phyloP scores from a whole-genome alignment of 345 rosid species.

The Barbarea vulgaris region DNA sequence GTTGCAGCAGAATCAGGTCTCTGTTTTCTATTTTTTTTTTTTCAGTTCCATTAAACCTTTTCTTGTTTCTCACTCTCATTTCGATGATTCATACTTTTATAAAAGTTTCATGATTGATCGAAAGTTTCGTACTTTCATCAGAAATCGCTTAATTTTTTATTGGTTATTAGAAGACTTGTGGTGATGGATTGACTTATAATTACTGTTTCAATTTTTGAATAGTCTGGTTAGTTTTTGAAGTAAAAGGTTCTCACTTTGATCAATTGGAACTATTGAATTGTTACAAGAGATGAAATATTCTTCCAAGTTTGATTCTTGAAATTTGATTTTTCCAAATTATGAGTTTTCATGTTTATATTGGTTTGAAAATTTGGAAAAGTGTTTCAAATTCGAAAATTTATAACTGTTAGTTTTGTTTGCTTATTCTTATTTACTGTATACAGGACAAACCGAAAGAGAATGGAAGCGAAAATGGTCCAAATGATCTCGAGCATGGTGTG shows the following conservation, averaged over 20 bases:
- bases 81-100: background rate
- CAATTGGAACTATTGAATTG: background rate
- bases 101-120: background rate
- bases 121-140: constrained; percentile 19
- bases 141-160: background rate
- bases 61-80: background rate
- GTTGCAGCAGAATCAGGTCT: constrained; percentile 56
- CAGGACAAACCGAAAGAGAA: constrained; percentile 48
- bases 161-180: background rate
- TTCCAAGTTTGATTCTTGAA: constrained; percentile 6
- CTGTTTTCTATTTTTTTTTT: background rate
- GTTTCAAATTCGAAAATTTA: background rate
- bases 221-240: constrained; percentile 4
- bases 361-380: background rate
- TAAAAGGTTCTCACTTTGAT: background rate
- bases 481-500: constrained; percentile 62
- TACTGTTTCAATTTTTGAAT: constrained; percentile 2
- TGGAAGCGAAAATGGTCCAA: constrained; percentile 46
- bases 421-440: background rate
- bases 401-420: background rate
- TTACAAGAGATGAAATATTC: background rate
- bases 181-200: background rate
- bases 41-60: background rate
- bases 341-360: background rate
- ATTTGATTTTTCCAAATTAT: background rate